phyloP scores from a whole-genome alignment of 1,284 basidiomycete genomes.

The Ceratobasidium sp. region DNA sequence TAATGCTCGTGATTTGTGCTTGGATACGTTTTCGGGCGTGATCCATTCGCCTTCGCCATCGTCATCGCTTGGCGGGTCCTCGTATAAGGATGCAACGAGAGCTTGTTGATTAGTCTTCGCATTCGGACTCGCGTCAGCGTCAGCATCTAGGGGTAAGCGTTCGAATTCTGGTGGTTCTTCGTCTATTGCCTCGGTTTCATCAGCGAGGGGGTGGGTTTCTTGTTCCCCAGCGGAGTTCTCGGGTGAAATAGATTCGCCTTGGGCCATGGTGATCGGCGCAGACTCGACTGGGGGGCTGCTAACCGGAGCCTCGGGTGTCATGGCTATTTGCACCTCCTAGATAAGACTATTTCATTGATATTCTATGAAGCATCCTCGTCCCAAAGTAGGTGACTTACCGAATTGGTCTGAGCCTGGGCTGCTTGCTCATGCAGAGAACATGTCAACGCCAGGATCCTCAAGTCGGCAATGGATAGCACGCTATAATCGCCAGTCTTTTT shows the following conservation, averaged over 20 bases:
- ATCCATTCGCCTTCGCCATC: conserved; percentile 97
- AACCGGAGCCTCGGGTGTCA: no score
- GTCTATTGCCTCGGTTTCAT: conserved; percentile 38
- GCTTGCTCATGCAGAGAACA: conserved; percentile 71
- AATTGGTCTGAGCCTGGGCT: conserved; percentile 47
- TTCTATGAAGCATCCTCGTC: background rate
- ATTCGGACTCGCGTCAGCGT: background rate
- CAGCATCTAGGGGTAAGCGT: conserved; percentile 33
- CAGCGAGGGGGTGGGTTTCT: background rate
- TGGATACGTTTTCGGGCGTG: conserved; percentile 83
- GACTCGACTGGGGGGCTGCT: background rate
- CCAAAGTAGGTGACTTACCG: conserved; percentile 10
- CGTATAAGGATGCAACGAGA: conserved; percentile 56
- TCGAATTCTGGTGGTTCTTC: conserved; percentile 43
- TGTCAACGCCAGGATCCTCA: conserved; percentile 89
- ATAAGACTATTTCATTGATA: no score
- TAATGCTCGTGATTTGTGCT: conserved; percentile 88
- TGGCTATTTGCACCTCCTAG: background rate
- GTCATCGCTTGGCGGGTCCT: conserved; percentile 71
- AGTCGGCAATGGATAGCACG: conserved; percentile 89
- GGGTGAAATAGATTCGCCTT: background rate
- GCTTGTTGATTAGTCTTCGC: conserved; percentile 15
- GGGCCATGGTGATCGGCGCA: background rate
- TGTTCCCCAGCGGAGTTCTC: background rate
- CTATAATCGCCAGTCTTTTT: conserved; percentile 97